Base-by-base conservation (phyloP, 305 asterid species). In the Ilex paraguariensis region DNA sequence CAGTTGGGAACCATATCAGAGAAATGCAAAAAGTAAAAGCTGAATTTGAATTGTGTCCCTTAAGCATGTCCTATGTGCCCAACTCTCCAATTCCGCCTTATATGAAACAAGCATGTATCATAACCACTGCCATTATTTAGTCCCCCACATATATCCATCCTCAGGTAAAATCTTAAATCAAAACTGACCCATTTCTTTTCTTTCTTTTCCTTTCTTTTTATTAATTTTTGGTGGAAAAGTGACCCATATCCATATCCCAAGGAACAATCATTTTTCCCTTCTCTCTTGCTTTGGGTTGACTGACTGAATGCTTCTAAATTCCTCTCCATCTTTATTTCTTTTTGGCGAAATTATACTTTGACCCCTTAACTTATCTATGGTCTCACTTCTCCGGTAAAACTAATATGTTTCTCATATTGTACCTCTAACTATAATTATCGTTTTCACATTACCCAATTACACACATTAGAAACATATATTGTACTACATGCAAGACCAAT, bases 71-170 rank as follows among this genome's bases (percentile, higher is more conserved):
- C 16, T 50, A 28, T 21, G 49, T 59, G 21, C 56, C 54, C 59
- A 0, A 0, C 28, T n/a, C 28, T 51, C 67, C 31, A 64, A 67
- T 56, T 66, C 70, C 71, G 44, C 75, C 75, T 76, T 71, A 54
- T 56, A 62, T 56, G 54, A 54, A 73, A 67, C 67, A n/a, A 76
- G 81, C 75, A 81, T 56, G 66, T 81, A 69, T 73, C 71, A 75
- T 75, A 70, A 71, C 68, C 60, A 77, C 33, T 36, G 79, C 90
- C 79, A 84, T 82, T 66, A 88, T 88, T 83, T 77, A 86, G 95
- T 79, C 74, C 88, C 95, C 96, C 87, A 75, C 88, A 76, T 66
- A 71, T 64, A 31, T 52, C 30, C 59, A 17, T 72, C 71, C 68
- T 71, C 70, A 76, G 2, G 42, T 36, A 36, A 36, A 36, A 36